Base-by-base conservation (phyloP, 305 asterid genomes). In the Rubia tinctorum region DNA sequence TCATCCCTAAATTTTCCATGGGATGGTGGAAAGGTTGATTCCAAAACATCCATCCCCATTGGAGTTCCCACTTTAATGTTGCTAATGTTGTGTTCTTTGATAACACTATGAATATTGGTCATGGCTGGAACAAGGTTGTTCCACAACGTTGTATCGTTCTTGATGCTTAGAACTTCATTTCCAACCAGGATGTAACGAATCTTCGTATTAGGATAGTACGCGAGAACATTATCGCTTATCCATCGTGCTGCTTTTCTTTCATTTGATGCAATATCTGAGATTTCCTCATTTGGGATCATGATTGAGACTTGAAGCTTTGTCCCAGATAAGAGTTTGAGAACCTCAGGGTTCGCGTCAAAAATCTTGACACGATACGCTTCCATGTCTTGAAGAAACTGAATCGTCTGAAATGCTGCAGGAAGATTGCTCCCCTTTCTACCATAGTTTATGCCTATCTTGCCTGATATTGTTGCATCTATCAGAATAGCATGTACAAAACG, bases 41-140 rank as follows among this genome's bases (percentile, higher is more conserved):
- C 87, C 67, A 92, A 7, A 11, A 82, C 68, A 70, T 91, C 95
- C 93, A 93, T 93, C 9, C 93, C 93, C 7, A 89, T 47, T 0
- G 97, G 96, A 0, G 98, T 88, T 56, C 97, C 93, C 10, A 93
- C 78, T 62, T 91, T 93, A 22, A 93, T 86, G 80, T 88, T 89
- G 70, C 85, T 84, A 27, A 93, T 80, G 22, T 81, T 34, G 5
- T 79, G 82, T 1, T 67, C 47, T 17, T 30, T 78, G 5, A 93
- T 30, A 2, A 90, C 77, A 0, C 66, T 82, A 73, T 82, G 86
- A 37, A 93, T 76, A 42, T 80, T 88, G 0, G 51, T 37, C 90
- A 93, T 93, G 39, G 98, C 96, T 0, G 98, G 98, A 6, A 88
- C 96, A 12, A 92, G 88, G 71, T 81, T 84, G 30, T 64, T 44